These are phyloP conservation scores for Phaseolus coccineus DNA, from an alignment of 331 rosid genomes.

Conservation along the genomic window DNA sequence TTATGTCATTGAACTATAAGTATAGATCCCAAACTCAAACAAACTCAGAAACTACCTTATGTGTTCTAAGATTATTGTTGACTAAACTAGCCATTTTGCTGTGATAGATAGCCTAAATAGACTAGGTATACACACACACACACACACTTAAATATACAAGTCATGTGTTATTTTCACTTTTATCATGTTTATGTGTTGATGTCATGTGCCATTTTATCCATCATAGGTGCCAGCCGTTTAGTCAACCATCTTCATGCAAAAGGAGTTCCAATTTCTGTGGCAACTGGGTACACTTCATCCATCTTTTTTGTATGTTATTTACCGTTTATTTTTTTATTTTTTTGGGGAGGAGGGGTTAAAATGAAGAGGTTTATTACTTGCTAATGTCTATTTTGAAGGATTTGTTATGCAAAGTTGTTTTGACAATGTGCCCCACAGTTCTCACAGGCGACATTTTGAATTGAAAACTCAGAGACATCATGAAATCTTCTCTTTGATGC, in stretches of 20 bases:
- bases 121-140: not conserved
- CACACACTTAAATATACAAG: not conserved
- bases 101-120: conserved; percentile 2
- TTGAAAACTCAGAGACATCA: conserved; percentile 85
- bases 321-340: not conserved
- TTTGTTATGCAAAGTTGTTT: conserved; percentile 35
- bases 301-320: conserved; percentile 2
- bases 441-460: conserved; percentile 80
- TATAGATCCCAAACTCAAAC: conserved; percentile 6
- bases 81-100: conserved; percentile 6
- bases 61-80: not conserved
- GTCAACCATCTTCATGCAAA: conserved; percentile 78
- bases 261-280: conserved; percentile 79
- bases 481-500: conserved; percentile 82
- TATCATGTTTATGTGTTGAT: conserved; percentile 12
- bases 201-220: conserved; percentile 11
- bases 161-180: conserved; percentile 17
- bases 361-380: conserved; percentile 25
- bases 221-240: conserved; percentile 79
- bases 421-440: conserved; percentile 56
- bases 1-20: conserved; percentile 16
- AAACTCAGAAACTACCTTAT: not conserved
- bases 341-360: not conserved
- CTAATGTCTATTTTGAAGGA: conserved; percentile 17
- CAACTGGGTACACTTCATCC: conserved; percentile 75